Percentiles rank a stretch among this genome's conserved stretches.
phyloP scores from a whole-genome alignment of 2,329 filamentous ascomycete genomes.

The Ascochyta clinopodiicola region DNA sequence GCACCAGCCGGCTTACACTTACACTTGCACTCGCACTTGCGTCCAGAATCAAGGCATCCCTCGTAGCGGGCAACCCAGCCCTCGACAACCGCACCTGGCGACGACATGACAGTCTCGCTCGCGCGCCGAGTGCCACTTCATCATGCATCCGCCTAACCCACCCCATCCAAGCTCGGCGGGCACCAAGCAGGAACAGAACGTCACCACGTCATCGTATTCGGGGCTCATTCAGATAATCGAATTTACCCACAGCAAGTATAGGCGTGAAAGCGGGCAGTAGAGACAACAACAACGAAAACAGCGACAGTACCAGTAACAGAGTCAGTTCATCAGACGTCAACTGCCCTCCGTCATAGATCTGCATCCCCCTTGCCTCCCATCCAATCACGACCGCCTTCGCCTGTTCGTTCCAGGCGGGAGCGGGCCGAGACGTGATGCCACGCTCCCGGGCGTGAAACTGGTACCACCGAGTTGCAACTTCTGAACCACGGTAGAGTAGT shows the following conservation, averaged over 20 bases:
- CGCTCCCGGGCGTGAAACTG: background rate
- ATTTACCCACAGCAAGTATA: too few species aligned
- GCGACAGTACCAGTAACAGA: background rate
- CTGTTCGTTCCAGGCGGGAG: constrained; percentile 6
- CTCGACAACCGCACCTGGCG: constrained; percentile 7
- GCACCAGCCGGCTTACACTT: too few species aligned
- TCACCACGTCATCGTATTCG: constrained; percentile 12
- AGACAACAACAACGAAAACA: background rate
- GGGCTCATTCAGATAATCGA: background rate
- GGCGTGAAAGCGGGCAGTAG: background rate
- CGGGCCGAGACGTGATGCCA: constrained; percentile 15
- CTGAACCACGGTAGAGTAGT: too few species aligned
- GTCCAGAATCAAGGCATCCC: constrained; percentile 11
- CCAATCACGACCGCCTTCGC: constrained; percentile 14
- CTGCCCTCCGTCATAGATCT: constrained; percentile 9
- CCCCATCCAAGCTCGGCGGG: constrained; percentile 16
- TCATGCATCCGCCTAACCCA: constrained; percentile 19
- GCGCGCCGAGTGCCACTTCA: constrained; percentile 18
- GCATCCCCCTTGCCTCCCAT: constrained; percentile 7
- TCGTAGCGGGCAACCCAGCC: constrained; percentile 4
- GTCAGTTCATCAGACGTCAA: constrained; percentile 5
- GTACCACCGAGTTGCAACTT: constrained; percentile 8
- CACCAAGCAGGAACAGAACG: constrained; percentile 18
- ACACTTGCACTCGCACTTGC: background rate
- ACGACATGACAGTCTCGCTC: constrained; percentile 2